Percentiles rank a stretch among this genome's conserved stretches.
These are phyloP conservation scores for Trematosphaeria pertusa DNA, from an alignment of 2,329 filamentous ascomycete species.

Conservation along the genomic window DNA sequence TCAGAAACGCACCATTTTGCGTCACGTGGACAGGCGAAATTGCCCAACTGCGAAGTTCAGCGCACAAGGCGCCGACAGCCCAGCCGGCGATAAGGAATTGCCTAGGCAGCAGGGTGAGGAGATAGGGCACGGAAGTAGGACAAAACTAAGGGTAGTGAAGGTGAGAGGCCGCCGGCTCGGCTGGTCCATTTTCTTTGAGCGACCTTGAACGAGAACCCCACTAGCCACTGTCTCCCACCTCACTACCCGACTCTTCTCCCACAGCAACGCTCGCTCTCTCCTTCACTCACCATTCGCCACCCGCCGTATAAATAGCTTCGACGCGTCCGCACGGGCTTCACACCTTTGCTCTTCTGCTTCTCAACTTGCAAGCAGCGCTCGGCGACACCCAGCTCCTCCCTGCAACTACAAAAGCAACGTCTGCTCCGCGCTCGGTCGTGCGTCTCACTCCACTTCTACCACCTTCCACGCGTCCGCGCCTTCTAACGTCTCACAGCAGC, in stretches of 20 bases:
- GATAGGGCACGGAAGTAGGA: constrained; percentile 7
- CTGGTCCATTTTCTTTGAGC: constrained; percentile 9
- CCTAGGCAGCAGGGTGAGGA: constrained; percentile 2
- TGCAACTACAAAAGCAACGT: constrained; percentile 27
- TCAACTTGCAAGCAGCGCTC: constrained; percentile 16
- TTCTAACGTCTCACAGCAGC: neutral
- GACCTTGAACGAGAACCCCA: constrained; percentile 27
- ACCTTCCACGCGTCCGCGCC: constrained; percentile 12
- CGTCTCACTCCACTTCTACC: constrained; percentile 29
- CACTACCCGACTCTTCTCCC: constrained; percentile 20
- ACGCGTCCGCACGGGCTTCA: constrained; percentile 23
- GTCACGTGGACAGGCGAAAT: constrained; percentile 22
- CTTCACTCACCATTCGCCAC: constrained; percentile 34
- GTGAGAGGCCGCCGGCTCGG: constrained; percentile 14
- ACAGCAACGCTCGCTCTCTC: constrained; percentile 15
- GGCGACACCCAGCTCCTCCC: constrained; percentile 25
- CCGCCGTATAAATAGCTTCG: constrained; percentile 17
- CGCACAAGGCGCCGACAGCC: neutral
- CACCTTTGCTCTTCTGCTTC: constrained; percentile 18
- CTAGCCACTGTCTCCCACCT: constrained; percentile 37
- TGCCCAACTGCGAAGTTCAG: neutral
- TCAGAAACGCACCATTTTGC: constrained; percentile 38
- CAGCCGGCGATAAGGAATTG: neutral
- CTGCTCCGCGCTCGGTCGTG: constrained; percentile 28
- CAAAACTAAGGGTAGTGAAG: constrained; percentile 8